These are phyloP conservation scores for Centaurea solstitialis DNA, from an alignment of 129 eudicot genomes.

Conservation along the genomic window DNA sequence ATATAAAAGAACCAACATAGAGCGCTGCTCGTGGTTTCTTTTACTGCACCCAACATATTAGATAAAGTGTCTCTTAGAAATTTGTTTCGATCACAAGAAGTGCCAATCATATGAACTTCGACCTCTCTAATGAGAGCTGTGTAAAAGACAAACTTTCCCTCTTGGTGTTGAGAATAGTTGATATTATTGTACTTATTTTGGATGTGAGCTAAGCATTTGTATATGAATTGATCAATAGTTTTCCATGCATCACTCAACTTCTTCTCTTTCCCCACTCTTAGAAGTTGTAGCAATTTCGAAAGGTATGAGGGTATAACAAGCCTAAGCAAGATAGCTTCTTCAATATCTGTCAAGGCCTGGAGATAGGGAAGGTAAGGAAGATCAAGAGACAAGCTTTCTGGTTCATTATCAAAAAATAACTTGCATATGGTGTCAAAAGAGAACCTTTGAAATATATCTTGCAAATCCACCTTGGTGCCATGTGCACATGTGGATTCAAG, in stretches of 20 bases:
- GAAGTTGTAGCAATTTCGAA: slow-evolving; percentile 47
- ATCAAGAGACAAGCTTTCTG: slow-evolving; percentile 27
- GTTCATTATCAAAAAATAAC: slow-evolving; percentile 38
- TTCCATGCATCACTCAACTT: slow-evolving; percentile 27
- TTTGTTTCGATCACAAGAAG: not conserved
- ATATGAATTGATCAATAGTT: not conserved
- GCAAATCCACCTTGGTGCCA: slow-evolving; percentile 39
- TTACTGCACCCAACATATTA: slow-evolving; percentile 32
- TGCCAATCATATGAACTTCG: not conserved
- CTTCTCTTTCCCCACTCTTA: slow-evolving; percentile 46
- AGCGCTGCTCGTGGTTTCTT: slow-evolving; percentile 31
- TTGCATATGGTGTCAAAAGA: slow-evolving; percentile 40
- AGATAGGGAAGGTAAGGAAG: slow-evolving; percentile 25
- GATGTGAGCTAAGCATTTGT: slow-evolving; percentile 7
- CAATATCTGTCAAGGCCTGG: slow-evolving; percentile 21
- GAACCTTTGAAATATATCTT: slow-evolving; percentile 51
- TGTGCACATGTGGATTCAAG: not conserved
- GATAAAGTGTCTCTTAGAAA: slow-evolving; percentile 22
- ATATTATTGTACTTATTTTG: not conserved
- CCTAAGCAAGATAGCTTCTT: slow-evolving; percentile 38
- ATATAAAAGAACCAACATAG: slow-evolving; percentile 44
- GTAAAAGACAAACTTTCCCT: too few relatives aligned
- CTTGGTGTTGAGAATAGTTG: not conserved
- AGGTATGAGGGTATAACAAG: not conserved
- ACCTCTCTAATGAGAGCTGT: slow-evolving; percentile 4